A percentile compares a stretch with the other conserved stretches of the same genome.
Conservation (phyloP, 768 basidiomycete species). For the Tubosaeta sp. region DNA sequence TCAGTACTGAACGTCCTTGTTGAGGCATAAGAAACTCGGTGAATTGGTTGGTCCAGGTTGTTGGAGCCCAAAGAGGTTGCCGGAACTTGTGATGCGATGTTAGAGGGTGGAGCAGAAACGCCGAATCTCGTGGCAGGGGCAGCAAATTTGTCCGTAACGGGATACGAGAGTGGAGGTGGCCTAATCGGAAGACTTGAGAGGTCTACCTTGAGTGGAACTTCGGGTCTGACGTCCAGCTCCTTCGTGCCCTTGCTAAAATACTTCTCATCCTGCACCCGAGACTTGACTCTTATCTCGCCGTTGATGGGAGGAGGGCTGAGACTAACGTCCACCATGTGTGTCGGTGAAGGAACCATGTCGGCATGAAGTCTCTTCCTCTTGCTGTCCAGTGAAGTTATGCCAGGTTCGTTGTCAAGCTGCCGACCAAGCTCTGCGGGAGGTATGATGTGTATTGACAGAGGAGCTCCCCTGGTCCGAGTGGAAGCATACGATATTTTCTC, state of each 20-base stretch:
- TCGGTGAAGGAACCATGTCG: not conserved
- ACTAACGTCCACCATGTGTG: not conserved
- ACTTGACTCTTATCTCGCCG: not conserved
- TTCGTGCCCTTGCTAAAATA: not conserved
- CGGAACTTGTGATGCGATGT: not conserved
- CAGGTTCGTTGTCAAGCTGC: constrained; percentile 5
- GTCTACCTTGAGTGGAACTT: constrained; percentile 4
- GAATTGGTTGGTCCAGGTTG: not conserved
- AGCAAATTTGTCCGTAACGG: constrained; percentile 9
- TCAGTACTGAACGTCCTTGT: not conserved
- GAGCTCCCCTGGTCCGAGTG: not conserved
- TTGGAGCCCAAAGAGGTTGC: not conserved
- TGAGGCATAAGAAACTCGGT: not conserved
- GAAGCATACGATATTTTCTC: constrained; percentile 7
- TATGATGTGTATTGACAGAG: not conserved
- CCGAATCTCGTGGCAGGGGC: not conserved
- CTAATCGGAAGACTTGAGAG: not conserved
- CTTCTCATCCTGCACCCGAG: not conserved
- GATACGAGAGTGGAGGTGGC: not conserved
- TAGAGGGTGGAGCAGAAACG: not conserved
- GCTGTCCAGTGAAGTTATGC: constrained; percentile 7
- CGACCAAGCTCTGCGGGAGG: constrained; percentile 9
- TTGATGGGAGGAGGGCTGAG: constrained; percentile 1
- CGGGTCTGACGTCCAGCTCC: constrained; percentile 3
- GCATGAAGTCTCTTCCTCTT: not conserved